Evolutionary conservation across 2,329 filamentous ascomycete species (phyloP), one percentile per base, ranked within the genome.

Genomic region (Epichloe scottii): DNA sequence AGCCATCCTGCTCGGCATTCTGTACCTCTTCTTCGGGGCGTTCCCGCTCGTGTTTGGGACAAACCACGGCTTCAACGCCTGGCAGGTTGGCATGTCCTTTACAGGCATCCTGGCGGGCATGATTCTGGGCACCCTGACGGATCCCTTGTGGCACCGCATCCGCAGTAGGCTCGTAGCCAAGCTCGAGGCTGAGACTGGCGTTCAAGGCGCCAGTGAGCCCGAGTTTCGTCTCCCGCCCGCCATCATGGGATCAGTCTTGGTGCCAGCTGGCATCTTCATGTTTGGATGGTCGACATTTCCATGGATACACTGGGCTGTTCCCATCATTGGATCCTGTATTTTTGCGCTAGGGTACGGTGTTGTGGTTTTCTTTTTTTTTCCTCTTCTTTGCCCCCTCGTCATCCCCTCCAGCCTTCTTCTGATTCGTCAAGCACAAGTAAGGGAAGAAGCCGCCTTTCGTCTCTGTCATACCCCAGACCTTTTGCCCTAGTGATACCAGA

Each of bases 21-120:
- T 95, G 2, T 95, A 95, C 63, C 79, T 95, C 39, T 95, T 94
- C 71, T 94, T 95, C 64, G 89, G 89, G 19, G 89, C 89, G 0
- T 95, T 95, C 60, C 79, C 85, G 5, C 71, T 94, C 43, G 82
- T 95, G 15, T 95, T 95, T 62, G 65, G 74, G 26, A 78, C 75
- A 43, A 82, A 85, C 45, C 85, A 94, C 63, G 81, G 78, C 19
- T 89, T 95, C 70, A 81, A 79, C 49, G 71, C 89, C 11, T 93
- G 85, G 74, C 85, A 95, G 66, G 74, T 79, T 11, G 90, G 89
- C n/a, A 69, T 93, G 51, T 77, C 81, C 14, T 95, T 95, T 66
- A 61, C 93, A 45, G 85, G 82, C 14, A 75, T 87, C 51, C 73
- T 86, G 46, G 69, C 82, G 2, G 84, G 85, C 43, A 87, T 88